Conservation (phyloP, 106 monocot species). For the Hemerocallis citrina region DNA sequence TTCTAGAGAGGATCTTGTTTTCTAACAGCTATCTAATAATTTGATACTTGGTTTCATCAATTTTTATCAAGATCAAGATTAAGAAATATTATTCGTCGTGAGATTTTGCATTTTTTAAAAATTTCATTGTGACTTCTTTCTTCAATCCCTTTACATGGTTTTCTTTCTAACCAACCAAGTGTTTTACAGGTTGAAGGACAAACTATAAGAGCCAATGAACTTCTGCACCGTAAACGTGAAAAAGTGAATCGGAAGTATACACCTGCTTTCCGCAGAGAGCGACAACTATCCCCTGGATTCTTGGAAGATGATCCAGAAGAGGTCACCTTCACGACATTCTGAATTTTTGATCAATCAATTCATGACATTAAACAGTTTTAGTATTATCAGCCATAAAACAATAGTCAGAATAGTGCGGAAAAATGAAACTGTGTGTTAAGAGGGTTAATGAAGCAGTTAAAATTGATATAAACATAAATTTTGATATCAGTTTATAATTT, state of each 20-base stretch:
- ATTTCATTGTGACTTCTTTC: neutral
- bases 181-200: constrained; percentile 69
- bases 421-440: neutral
- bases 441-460: neutral
- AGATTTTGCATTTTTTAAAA: neutral
- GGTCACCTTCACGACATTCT: constrained; percentile 25
- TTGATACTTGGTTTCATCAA: neutral
- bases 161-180: neutral
- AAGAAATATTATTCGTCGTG: neutral
- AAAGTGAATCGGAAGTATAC: constrained; percentile 73
- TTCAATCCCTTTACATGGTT: neutral
- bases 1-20: neutral
- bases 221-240: constrained; percentile 70
- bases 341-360: neutral
- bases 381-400: too few relatives aligned
- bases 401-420: neutral
- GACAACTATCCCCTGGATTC: constrained; percentile 80
- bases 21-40: neutral
- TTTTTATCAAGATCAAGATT: neutral
- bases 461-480: neutral
- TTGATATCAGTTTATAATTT: neutral
- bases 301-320: constrained; percentile 87
- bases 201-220: constrained; percentile 70
- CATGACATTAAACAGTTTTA: neutral
- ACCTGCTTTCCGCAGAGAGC: constrained; percentile 33